Conservation (phyloP, 73 alveolate species). For the Paramecium sonneborni region DNA sequence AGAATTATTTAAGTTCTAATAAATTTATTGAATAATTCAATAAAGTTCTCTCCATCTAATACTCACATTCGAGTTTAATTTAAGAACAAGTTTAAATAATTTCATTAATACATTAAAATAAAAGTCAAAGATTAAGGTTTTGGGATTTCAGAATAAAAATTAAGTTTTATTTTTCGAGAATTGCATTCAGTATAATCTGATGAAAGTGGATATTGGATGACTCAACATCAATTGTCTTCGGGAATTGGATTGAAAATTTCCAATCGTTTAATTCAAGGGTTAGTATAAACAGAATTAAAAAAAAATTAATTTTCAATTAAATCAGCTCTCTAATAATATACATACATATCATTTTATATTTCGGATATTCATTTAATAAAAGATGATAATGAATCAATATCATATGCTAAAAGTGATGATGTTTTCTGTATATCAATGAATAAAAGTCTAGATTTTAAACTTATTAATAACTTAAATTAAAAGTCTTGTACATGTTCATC, state of each 20-base stretch:
- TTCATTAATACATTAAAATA: neutral
- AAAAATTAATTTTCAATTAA: neutral
- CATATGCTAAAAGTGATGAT: neutral
- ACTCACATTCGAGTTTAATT: neutral
- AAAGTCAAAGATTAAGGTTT: constrained; percentile 31
- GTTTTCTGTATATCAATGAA: neutral
- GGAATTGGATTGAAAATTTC: constrained; percentile 19
- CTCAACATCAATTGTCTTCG: neutral
- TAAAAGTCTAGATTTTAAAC: neutral
- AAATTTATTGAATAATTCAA: constrained; percentile 18
- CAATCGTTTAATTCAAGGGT: neutral
- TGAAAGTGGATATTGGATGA: neutral
- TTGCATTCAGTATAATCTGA: neutral
- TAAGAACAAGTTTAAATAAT: neutral
- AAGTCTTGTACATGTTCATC: neutral
- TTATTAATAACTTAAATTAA: neutral
- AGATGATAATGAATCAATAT: neutral
- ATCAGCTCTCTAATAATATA: neutral
- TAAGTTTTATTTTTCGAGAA: neutral
- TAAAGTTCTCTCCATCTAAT: neutral
- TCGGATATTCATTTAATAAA: neutral
- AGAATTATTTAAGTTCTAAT: neutral
- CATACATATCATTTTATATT: constrained; percentile 6
- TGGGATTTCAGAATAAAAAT: neutral
- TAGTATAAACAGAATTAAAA: neutral